Evolutionary conservation across 306 rosid species (phyloP), one percentile per base, ranked within the genome.

Genomic region (Lathyrus oleraceus): DNA sequence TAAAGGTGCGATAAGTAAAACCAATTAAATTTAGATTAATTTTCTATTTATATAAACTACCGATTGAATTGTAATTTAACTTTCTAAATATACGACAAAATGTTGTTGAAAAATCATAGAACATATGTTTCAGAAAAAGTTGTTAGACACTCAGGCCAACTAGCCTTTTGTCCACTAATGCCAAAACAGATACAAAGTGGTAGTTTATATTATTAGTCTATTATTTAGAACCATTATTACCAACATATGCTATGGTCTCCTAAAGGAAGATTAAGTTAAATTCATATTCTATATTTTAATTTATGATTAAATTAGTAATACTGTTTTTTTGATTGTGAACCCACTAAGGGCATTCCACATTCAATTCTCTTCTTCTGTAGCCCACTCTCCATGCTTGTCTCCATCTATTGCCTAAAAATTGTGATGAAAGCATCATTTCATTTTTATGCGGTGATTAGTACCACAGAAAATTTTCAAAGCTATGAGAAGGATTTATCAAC

Each of bases 321-420:
- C 39, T 70, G 81, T 87, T 87, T 70, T 81, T 87, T 85, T 84
- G 68, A 67, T 69, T 60, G 89, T 84, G 89, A 91, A 76, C 73
- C 84, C 82, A 83, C 81, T 61, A 74, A 69, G 69, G 76, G 62
- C 5, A 72, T 69, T 54, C 83, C 81, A 83, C 59, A 75, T 67
- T 73, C 80, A 73, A 67, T 69, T 65, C 85, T 69, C 39, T 65
- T 72, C 36, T 80, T 56, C 70, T 82, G 80, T 76, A 72, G 80
- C 76, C 89, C 88, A 84, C 88, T 83, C 71, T 77, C 32, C 40
- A 58, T 79, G 49, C 61, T 45, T 80, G 85, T 85, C 79, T 83
- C 81, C 60, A 75, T 73, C 82, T 76, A 81, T 84, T 84, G 96
- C 85, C 92, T 73, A 64, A 75, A 56, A 39, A 80, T 78, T 70